phyloP scores from a whole-genome alignment of 2,329 filamentous ascomycete species.

The Trichoderma sp. region DNA sequence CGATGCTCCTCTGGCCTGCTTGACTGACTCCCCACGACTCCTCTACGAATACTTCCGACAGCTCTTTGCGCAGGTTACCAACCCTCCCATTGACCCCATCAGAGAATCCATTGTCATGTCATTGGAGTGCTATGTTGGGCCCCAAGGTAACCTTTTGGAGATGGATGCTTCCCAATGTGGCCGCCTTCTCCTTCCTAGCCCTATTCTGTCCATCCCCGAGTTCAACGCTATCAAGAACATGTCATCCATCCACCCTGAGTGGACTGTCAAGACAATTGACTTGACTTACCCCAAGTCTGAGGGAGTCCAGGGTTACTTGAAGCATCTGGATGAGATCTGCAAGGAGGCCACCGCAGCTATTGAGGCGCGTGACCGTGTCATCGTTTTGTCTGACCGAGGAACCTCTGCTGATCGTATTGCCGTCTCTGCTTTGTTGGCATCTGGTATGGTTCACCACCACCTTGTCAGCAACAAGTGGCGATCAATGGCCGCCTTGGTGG shows the following conservation, averaged over 20 bases:
- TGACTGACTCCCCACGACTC: constrained; percentile 84
- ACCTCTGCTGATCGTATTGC: constrained; percentile 78
- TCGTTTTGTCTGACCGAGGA: constrained; percentile 85
- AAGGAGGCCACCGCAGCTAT: constrained; percentile 80
- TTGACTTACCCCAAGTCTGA: constrained; percentile 88
- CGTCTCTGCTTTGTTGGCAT: constrained; percentile 82
- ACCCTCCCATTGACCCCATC: constrained; percentile 95
- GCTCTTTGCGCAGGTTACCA: constrained; percentile 96
- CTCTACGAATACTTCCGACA: constrained; percentile 97
- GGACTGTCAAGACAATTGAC: constrained; percentile 88
- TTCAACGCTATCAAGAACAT: constrained; percentile 86
- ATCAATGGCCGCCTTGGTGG: constrained; percentile 78
- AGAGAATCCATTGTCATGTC: constrained; percentile 98
- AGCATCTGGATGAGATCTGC: constrained; percentile 85
- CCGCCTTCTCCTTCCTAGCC: constrained; percentile 80
- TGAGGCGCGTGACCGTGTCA: constrained; percentile 76
- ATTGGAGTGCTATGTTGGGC: constrained; percentile 90
- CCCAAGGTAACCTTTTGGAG: constrained; percentile 90
- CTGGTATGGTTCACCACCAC: constrained; percentile 92
- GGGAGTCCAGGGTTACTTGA: constrained; percentile 79
- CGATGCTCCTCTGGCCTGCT: constrained; percentile 85
- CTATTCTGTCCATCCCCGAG: constrained; percentile 83
- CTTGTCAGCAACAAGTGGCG: constrained; percentile 95
- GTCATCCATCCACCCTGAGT: constrained; percentile 66
- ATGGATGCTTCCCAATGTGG: constrained; percentile 90